phyloP scores from a whole-genome alignment of 441 rosid species.

The Theobroma grandiflorum region DNA sequence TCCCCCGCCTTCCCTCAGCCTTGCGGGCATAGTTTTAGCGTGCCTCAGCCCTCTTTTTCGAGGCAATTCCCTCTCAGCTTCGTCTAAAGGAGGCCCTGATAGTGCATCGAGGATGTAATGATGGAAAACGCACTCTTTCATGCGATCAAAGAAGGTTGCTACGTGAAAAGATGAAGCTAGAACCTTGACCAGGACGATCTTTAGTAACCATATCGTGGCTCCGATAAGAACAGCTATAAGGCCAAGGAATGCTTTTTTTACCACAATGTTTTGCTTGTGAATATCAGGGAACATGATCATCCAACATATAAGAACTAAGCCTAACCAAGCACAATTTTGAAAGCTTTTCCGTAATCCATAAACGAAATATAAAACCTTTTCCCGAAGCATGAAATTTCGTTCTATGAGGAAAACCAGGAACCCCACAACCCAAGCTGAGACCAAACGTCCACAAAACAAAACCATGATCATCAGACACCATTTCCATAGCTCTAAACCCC shows the following conservation, averaged over 20 bases:
- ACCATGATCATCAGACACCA: slow-evolving; percentile 47
- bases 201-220: slow-evolving; percentile 42
- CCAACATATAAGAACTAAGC: slow-evolving; percentile 36
- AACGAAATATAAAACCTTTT: slow-evolving; percentile 35
- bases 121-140: slow-evolving; percentile 37
- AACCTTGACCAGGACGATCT: slow-evolving; percentile 21
- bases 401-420: slow-evolving; percentile 46
- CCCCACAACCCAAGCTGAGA: slow-evolving; percentile 43
- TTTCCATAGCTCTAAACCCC: slow-evolving; percentile 43
- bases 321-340: slow-evolving; percentile 39
- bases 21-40: slow-evolving; percentile 33
- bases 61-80: not conserved
- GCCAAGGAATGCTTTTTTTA: slow-evolving; percentile 21
- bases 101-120: slow-evolving; percentile 30
- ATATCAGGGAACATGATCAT: slow-evolving; percentile 33
- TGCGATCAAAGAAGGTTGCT: slow-evolving; percentile 38
- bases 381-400: slow-evolving; percentile 39
- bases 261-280: slow-evolving; percentile 23
- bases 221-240: slow-evolving; percentile 27
- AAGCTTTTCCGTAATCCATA: slow-evolving; percentile 40
- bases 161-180: slow-evolving; percentile 41
- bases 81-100: slow-evolving; percentile 26
- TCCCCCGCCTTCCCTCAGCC: slow-evolving; percentile 15
- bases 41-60: not conserved
- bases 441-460: slow-evolving; percentile 43